A percentile compares a stretch with the other conserved stretches of the same genome.
These are phyloP conservation scores for Bacidia gigantensis DNA, from an alignment of 495 filamentous ascomycete species.

Conservation along the genomic window DNA sequence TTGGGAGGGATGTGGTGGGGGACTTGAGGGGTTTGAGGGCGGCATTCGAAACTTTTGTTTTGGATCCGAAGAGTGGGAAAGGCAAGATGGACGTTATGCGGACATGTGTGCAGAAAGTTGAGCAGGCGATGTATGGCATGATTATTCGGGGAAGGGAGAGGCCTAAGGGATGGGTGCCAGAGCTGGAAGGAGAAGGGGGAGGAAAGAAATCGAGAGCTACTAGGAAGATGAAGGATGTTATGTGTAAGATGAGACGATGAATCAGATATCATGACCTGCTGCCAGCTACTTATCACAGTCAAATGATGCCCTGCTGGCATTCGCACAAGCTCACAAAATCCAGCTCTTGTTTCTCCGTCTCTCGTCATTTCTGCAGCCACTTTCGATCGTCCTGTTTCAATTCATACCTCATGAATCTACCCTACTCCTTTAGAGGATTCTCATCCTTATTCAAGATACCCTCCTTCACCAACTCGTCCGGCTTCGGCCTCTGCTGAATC, in stretches of 20 bases:
- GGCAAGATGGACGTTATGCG: constrained; percentile 75
- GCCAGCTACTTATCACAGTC: no score
- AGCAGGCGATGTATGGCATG: constrained; percentile 75
- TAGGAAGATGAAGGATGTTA: constrained; percentile 3
- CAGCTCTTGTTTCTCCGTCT: background rate
- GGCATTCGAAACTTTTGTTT: constrained; percentile 55
- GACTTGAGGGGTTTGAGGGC: constrained; percentile 65
- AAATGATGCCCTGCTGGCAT: no score
- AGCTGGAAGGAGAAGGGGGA: constrained; percentile 37
- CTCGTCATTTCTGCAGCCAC: background rate
- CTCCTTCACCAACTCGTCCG: constrained; percentile 60
- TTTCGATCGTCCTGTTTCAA: background rate
- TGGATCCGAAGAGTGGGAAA: constrained; percentile 22
- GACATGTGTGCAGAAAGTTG: constrained; percentile 83
- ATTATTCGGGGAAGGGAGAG: constrained; percentile 74
- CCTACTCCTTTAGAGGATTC: constrained; percentile 8
- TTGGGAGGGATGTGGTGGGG: constrained; percentile 38
- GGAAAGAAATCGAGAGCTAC: constrained; percentile 32
- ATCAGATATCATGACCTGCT: no score
- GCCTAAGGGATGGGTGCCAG: constrained; percentile 86
- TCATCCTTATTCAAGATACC: constrained; percentile 56
- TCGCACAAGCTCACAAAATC: background rate
- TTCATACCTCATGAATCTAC: background rate
- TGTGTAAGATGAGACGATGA: background rate
- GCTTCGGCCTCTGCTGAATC: constrained; percentile 57